Percentiles rank a stretch among this genome's conserved stretches.
Evolutionary conservation across 1,139 yeast genomes (phyloP).

Genomic region (Sugiyamaella xylanicola): DNA sequence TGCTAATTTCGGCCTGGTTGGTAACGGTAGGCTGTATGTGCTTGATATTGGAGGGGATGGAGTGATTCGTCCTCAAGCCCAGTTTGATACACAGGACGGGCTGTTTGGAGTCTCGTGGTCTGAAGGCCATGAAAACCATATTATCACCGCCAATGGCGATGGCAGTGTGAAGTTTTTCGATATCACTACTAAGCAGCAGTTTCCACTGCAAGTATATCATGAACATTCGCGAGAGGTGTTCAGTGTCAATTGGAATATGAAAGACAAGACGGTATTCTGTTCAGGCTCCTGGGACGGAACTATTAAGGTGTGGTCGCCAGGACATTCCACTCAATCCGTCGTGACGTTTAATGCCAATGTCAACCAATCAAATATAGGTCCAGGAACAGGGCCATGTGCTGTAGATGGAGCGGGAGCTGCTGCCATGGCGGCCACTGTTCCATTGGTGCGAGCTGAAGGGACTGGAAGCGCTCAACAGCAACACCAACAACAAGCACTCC

Average conservation of each 20-base stretch:
- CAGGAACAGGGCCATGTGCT: slow-evolving; percentile 6
- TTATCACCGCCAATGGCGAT: slow-evolving; percentile 83
- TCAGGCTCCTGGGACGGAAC: slow-evolving; percentile 93
- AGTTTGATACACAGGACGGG: slow-evolving; percentile 93
- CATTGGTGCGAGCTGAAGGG: slow-evolving; percentile 5
- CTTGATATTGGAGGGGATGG: slow-evolving; percentile 72
- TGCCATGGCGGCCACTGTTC: not conserved
- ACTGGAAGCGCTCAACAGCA: slow-evolving; percentile 26
- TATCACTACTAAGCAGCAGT: slow-evolving; percentile 55
- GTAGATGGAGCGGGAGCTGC: slow-evolving; percentile 7
- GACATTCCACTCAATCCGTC: slow-evolving; percentile 56
- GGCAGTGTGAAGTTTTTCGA: slow-evolving; percentile 86
- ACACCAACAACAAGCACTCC: slow-evolving; percentile 29
- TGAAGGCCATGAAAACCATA: slow-evolving; percentile 84
- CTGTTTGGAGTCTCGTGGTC: slow-evolving; percentile 89
- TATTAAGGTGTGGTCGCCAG: slow-evolving; percentile 72
- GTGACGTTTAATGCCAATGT: slow-evolving; percentile 46
- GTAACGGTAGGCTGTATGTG: slow-evolving; percentile 81
- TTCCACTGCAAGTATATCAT: slow-evolving; percentile 56
- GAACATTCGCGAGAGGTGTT: slow-evolving; percentile 90
- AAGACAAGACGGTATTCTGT: slow-evolving; percentile 70
- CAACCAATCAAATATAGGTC: not conserved
- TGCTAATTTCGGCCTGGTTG: slow-evolving; percentile 91
- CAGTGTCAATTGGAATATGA: slow-evolving; percentile 81
- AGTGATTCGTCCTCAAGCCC: slow-evolving; percentile 52